Evolutionary conservation across 371 early-diverging fungal species (phyloP).

Genomic region (Actinomortierella ambigua): DNA sequence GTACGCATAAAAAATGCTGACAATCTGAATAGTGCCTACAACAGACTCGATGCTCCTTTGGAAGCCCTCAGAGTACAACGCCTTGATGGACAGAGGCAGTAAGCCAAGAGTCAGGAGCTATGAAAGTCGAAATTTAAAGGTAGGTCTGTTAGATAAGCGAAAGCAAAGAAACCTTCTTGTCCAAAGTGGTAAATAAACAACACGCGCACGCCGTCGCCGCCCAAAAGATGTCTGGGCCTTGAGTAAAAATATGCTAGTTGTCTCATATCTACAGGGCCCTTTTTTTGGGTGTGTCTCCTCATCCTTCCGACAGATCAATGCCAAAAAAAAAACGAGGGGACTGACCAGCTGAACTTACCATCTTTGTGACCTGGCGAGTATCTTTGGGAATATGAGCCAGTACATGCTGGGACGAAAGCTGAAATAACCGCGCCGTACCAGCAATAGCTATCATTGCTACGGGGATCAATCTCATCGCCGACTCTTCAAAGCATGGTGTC

Average conservation of each 20-base stretch:
- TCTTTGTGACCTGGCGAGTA: constrained; percentile 58
- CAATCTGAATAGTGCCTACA: constrained; percentile 15
- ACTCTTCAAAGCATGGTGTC: constrained; percentile 78
- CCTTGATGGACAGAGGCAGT: background rate
- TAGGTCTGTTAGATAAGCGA: too few relatives aligned
- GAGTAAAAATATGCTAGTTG: too few relatives aligned
- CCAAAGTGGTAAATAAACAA: too few relatives aligned
- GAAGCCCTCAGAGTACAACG: constrained; percentile 9
- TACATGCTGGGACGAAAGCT: constrained; percentile 42
- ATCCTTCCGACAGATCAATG: background rate
- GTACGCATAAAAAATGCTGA: constrained; percentile 33
- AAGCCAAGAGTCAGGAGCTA: too few relatives aligned
- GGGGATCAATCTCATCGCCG: constrained; percentile 57
- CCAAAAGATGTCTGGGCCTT: too few relatives aligned
- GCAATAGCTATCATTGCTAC: constrained; percentile 52
- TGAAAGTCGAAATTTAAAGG: background rate
- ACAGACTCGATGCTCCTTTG: constrained; percentile 29
- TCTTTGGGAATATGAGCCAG: constrained; percentile 50
- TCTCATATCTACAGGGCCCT: too few relatives aligned
- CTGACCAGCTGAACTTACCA: constrained; percentile 47
- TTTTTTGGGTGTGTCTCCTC: too few relatives aligned
- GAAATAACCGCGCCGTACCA: constrained; percentile 55
- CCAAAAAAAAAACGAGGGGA: background rate
- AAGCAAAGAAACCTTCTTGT: too few relatives aligned
- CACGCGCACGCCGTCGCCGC: too few relatives aligned